phyloP scores from a whole-genome alignment of 768 basidiomycete genomes.

The Phaeolepiota aurea region DNA sequence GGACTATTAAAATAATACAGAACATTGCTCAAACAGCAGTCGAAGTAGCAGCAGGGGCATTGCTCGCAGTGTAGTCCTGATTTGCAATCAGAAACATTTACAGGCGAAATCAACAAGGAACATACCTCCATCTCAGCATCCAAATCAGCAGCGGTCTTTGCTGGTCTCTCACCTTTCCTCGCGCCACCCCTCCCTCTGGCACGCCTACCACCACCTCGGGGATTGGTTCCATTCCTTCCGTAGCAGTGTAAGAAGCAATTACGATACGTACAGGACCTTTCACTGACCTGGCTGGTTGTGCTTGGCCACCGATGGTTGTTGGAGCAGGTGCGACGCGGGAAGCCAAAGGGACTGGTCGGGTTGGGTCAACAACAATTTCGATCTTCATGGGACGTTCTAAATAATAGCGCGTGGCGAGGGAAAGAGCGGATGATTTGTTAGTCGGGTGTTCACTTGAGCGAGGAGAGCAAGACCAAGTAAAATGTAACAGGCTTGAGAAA shows the following conservation, averaged over 20 bases:
- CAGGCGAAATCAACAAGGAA: neutral
- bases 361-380: slow-evolving; percentile 90
- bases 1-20: slow-evolving; percentile 7
- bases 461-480: slow-evolving; percentile 27
- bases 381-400: slow-evolving; percentile 98
- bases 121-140: slow-evolving; percentile 97
- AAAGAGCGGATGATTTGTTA: slow-evolving; percentile 30
- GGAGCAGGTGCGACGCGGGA: slow-evolving; percentile 80
- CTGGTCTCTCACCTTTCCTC: slow-evolving; percentile 52
- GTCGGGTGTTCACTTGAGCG: slow-evolving; percentile 36
- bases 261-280: slow-evolving; percentile 1
- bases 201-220: slow-evolving; percentile 38
- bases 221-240: slow-evolving; percentile 22
- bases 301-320: slow-evolving; percentile 24
- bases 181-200: slow-evolving; percentile 31
- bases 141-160: slow-evolving; percentile 82
- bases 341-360: slow-evolving; percentile 60
- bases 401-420: slow-evolving; percentile 22
- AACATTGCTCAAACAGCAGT: slow-evolving; percentile 16
- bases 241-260: slow-evolving; percentile 7
- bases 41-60: slow-evolving; percentile 31
- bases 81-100: slow-evolving; percentile 4
- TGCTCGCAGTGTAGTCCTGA: slow-evolving; percentile 65
- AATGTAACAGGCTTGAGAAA: slow-evolving; percentile 28
- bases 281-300: slow-evolving; percentile 20